Base-by-base conservation (phyloP, 768 basidiomycete species). In the Auriscalpium vulgare region DNA sequence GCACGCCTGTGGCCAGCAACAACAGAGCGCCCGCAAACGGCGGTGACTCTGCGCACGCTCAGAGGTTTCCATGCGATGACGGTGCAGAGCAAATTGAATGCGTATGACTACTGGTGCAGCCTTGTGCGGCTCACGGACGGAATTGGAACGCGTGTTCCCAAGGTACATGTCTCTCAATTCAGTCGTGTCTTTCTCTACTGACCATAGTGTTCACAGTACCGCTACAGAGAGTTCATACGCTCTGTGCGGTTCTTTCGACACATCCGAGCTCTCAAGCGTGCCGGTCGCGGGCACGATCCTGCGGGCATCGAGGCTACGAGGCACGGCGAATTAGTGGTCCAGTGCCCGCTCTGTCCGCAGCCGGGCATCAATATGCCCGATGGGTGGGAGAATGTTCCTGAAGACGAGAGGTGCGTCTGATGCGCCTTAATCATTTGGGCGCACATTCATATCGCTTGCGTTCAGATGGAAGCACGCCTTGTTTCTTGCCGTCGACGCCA, bases 301-400 rank as follows among this genome's bases (percentile, higher is more conserved):
- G 45, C n/a, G 8, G 66, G 63, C 4, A 29, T 61, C 9, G 14
- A 44, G 1, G 56, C 13, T 4, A 64, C 60, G 0, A 10, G 3
- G 1, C 35, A 47, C 1, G 66, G 66, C 16, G 52, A 53, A 13
- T 56, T 63, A 2, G 63, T 58, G 1, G 37, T 67, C 16, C 40
- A 36, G 7, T 68, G 66, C 51, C 66, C 60, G 1, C 66, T 66
- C 0, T 68, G 67, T 35, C 66, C 67, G 10, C 53, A 61, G 8
- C 63, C 63, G 4, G 54, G 47, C 1, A 34, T 19, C 10, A 68
- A 66, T 56, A 45, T 64, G 1, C 63, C 63, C 3, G 21, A 37
- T 6, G 59, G 55, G 14, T 66, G 61, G 62, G 36, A 64, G 4
- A 35, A 46, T 8, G 54, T 48, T 6, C 55, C 64, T 1, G 44